Percentiles rank a stretch among this genome's conserved stretches.
phyloP scores from a whole-genome alignment of 352 stramenopile genomes.

The Phytophthora palmivora region DNA sequence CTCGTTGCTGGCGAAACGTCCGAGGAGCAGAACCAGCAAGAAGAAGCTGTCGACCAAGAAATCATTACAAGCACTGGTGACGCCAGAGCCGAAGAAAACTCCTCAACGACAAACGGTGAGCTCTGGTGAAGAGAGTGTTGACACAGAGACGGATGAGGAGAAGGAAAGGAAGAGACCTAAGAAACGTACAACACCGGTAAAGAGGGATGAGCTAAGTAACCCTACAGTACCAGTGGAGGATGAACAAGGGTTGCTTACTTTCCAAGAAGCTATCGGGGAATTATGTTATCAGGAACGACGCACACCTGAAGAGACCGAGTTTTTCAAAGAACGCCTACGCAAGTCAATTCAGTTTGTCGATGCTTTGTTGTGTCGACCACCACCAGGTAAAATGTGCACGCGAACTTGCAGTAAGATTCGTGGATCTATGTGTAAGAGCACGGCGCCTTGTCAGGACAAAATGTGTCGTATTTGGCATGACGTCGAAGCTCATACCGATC shows the following conservation, averaged over 20 bases:
- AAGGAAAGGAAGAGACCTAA: slow-evolving; percentile 27
- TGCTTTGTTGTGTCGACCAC: slow-evolving; percentile 64
- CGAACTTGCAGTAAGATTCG: slow-evolving; percentile 72
- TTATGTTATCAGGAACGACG: slow-evolving; percentile 70
- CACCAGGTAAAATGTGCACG: slow-evolving; percentile 49
- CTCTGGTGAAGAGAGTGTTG: slow-evolving; percentile 32
- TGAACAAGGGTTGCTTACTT: slow-evolving; percentile 54
- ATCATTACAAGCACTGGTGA: slow-evolving; percentile 16
- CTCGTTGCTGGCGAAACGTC: slow-evolving; percentile 23
- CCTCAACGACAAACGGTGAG: slow-evolving; percentile 6
- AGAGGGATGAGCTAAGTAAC: slow-evolving; percentile 14
- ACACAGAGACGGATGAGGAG: slow-evolving; percentile 35
- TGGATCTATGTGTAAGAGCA: slow-evolving; percentile 68
- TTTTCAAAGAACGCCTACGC: slow-evolving; percentile 82
- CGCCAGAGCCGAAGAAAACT: slow-evolving; percentile 24
- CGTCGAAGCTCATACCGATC: slow-evolving; percentile 71
- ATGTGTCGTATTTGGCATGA: slow-evolving; percentile 78
- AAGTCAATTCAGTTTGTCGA: slow-evolving; percentile 80
- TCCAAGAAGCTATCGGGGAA: slow-evolving; percentile 73
- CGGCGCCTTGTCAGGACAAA: slow-evolving; percentile 72
- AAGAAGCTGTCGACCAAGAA: slow-evolving; percentile 33
- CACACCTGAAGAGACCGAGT: slow-evolving; percentile 55
- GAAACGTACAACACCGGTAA: slow-evolving; percentile 7
- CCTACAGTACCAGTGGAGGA: slow-evolving; percentile 50
- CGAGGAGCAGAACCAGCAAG: slow-evolving; percentile 34